These are phyloP conservation scores for Chrysoporthe austroafricana DNA, from an alignment of 2,329 filamentous ascomycete genomes.

Conservation along the genomic window DNA sequence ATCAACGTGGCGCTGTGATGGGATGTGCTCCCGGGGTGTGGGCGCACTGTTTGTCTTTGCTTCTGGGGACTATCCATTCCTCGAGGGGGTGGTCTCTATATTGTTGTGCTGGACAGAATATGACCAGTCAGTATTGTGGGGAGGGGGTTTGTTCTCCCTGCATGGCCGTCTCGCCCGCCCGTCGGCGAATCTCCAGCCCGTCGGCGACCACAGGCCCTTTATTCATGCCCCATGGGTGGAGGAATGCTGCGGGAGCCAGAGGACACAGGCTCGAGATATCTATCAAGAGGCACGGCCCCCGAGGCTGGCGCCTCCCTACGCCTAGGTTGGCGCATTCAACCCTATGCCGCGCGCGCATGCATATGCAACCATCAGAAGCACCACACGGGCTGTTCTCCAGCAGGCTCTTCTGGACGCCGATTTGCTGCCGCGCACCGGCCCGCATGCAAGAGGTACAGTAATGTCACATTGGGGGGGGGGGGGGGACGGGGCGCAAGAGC, in stretches of 20 bases:
- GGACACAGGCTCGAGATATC: neutral
- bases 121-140: conserved; percentile 1
- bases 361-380: neutral
- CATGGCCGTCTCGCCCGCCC: neutral
- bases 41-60: neutral
- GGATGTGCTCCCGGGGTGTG: neutral
- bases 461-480: neutral
- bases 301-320: neutral
- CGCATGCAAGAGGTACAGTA: neutral
- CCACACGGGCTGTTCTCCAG: neutral
- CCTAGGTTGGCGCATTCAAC: neutral
- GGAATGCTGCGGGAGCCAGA: neutral
- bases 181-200: neutral
- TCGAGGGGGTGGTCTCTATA: neutral
- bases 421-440: neutral
- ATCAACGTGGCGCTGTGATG: neutral
- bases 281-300: neutral
- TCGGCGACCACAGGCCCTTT: neutral
- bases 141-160: neutral
- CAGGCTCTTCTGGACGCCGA: neutral
- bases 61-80: neutral
- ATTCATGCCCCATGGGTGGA: neutral
- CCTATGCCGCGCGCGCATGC: neutral
- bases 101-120: neutral
- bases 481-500: neutral